phyloP scores from a whole-genome alignment of 2,329 filamentous ascomycete genomes.

The Paracorniculantispora psalliotae region DNA sequence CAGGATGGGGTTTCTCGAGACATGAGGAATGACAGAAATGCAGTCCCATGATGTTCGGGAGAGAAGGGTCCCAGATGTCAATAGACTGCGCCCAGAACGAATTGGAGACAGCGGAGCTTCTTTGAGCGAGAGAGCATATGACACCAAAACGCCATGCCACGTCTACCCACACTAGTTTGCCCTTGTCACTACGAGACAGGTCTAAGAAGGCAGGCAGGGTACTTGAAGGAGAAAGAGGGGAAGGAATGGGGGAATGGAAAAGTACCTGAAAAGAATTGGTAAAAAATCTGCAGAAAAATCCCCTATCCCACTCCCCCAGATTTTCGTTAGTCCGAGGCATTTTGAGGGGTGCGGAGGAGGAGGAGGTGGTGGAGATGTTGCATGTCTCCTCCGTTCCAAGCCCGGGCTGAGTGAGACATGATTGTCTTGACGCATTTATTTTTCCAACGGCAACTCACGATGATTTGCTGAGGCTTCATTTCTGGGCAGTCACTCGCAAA shows the following conservation, averaged over 20 bases:
- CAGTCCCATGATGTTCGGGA: neutral
- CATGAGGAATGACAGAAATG: neutral
- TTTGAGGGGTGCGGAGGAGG: neutral
- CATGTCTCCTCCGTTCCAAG: neutral
- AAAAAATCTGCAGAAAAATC: neutral
- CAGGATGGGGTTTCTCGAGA: neutral
- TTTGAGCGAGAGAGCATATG: too few relatives aligned
- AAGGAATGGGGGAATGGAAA: neutral
- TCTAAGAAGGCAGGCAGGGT: neutral
- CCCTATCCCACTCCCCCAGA: neutral
- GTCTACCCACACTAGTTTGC: neutral
- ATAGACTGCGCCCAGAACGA: too few relatives aligned
- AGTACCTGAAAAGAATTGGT: neutral
- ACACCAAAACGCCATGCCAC: neutral
- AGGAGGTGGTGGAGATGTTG: neutral
- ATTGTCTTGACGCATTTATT: neutral
- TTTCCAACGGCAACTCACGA: neutral
- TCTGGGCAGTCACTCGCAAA: neutral
- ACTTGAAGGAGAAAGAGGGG: neutral
- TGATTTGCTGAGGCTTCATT: neutral
- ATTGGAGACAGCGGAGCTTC: too few relatives aligned
- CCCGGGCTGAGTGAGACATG: constrained; percentile 5
- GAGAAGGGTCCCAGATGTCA: too few relatives aligned
- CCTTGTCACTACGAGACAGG: neutral
- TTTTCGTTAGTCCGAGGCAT: neutral